phyloP scores from a whole-genome alignment of 192 early-diverging fungal genomes.

The Neocallimastix lanati region DNA sequence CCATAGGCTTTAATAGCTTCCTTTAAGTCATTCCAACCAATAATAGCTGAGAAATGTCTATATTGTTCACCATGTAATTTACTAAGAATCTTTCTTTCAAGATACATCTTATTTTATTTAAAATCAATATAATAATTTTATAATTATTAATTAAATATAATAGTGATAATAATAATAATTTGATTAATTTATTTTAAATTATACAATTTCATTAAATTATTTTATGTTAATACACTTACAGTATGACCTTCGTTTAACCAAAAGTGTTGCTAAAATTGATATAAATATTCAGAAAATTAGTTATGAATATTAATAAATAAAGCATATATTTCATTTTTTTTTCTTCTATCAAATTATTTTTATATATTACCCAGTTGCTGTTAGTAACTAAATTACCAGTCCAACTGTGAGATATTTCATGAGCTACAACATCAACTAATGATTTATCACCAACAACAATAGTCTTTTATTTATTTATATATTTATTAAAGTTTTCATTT shows the following conservation, averaged over 20 bases:
- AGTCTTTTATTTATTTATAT: conserved; percentile 23
- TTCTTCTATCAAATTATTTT: no score
- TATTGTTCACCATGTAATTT: conserved; percentile 56
- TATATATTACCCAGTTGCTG: conserved; percentile 49
- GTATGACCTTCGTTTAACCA: conserved; percentile 98
- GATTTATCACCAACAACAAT: conserved; percentile 85
- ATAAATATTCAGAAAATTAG: no score
- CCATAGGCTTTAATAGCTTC: conserved; percentile 54
- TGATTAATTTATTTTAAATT: no score
- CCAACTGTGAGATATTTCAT: conserved; percentile 88
- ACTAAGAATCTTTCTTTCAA: conserved; percentile 1
- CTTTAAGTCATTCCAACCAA: conserved; percentile 56
- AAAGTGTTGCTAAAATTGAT: conserved; percentile 34
- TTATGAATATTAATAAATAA: no score
- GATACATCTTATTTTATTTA: no score
- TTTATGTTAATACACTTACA: conserved; percentile 2
- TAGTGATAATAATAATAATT: no score
- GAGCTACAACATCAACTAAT: conserved; percentile 84
- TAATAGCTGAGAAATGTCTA: conserved; percentile 67
- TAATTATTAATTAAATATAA: no score
- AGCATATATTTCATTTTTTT: no score
- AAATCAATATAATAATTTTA: no score
- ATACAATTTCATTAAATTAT: no score
- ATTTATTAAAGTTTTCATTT: no score
- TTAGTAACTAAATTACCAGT: conserved; percentile 73